These are phyloP conservation scores for Rhodosporidiobolus odoratus DNA, from an alignment of 768 basidiomycete species.

Conservation along the genomic window DNA sequence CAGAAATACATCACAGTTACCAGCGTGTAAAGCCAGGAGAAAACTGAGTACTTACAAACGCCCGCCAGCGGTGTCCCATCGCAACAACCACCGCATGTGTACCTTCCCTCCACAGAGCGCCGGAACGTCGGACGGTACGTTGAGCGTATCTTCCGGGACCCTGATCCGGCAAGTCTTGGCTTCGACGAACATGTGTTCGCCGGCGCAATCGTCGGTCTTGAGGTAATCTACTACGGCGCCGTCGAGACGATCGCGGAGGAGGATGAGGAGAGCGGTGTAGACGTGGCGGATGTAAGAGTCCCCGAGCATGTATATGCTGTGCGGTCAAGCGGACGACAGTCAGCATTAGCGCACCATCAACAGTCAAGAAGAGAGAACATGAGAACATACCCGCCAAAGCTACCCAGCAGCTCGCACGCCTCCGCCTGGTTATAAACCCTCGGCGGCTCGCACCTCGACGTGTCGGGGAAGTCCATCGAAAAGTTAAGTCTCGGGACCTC, in stretches of 20 bases:
- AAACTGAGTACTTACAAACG: not conserved
- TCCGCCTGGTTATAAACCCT: not conserved
- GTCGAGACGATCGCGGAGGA: conserved; percentile 3
- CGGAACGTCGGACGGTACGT: not conserved
- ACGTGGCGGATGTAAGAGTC: not conserved
- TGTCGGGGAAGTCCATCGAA: not conserved
- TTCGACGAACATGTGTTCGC: not conserved
- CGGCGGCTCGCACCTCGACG: not conserved
- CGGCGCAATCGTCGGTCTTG: not conserved
- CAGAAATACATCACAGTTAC: not conserved
- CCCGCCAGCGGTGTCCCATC: not conserved
- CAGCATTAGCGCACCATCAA: not conserved
- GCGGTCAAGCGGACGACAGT: not conserved
- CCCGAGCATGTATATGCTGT: not conserved
- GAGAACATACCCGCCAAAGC: too few species aligned
- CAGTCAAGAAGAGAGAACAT: too few species aligned
- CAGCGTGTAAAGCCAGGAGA: not conserved
- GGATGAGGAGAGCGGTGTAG: not conserved
- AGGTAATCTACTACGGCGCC: not conserved
- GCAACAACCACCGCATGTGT: not conserved
- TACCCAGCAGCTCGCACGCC: not conserved
- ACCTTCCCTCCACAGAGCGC: not conserved
- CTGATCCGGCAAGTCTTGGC: not conserved
- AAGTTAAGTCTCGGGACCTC: not conserved
- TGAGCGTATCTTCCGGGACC: not conserved